Evolutionary conservation across 306 rosid species (phyloP).

Genomic region (Carpinus viminea): DNA sequence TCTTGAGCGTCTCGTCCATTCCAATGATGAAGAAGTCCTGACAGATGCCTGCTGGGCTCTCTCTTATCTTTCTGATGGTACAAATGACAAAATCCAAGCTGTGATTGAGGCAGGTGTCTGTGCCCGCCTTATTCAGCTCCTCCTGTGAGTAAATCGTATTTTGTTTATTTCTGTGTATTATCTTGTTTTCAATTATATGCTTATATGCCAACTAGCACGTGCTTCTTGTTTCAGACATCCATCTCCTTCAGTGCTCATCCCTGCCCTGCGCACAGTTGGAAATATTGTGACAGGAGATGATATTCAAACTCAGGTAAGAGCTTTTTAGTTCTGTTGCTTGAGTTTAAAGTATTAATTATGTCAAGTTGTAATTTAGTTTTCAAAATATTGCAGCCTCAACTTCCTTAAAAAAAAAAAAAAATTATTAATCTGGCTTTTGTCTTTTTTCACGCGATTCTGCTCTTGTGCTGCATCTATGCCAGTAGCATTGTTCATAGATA

Average conservation of each 20-base stretch:
- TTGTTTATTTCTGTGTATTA: background rate
- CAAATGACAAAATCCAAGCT: conserved; percentile 93
- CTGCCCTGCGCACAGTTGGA: conserved; percentile 94
- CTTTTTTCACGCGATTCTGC: background rate
- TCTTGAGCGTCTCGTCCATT: conserved; percentile 79
- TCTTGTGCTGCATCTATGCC: background rate
- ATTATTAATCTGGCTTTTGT: background rate
- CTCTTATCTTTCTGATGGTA: conserved; percentile 87
- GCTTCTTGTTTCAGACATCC: conserved; percentile 62
- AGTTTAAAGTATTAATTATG: background rate
- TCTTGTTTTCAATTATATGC: conserved; percentile 4
- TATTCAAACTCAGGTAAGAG: conserved; percentile 76
- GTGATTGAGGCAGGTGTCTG: conserved; percentile 90
- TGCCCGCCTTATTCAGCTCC: conserved; percentile 73
- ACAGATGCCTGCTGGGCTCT: conserved; percentile 97
- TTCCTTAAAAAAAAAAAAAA: background rate
- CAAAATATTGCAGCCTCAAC: background rate
- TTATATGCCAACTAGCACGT: conserved; percentile 1
- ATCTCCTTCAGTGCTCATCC: conserved; percentile 83
- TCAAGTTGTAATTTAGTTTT: background rate
- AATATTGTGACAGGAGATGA: conserved; percentile 95
- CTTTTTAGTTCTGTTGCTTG: background rate
- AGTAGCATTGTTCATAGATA: background rate
- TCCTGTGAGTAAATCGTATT: conserved; percentile 52
- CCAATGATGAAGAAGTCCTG: conserved; percentile 89